phyloP scores from a whole-genome alignment of 345 rosid genomes.

The Gossypium longicalyx region DNA sequence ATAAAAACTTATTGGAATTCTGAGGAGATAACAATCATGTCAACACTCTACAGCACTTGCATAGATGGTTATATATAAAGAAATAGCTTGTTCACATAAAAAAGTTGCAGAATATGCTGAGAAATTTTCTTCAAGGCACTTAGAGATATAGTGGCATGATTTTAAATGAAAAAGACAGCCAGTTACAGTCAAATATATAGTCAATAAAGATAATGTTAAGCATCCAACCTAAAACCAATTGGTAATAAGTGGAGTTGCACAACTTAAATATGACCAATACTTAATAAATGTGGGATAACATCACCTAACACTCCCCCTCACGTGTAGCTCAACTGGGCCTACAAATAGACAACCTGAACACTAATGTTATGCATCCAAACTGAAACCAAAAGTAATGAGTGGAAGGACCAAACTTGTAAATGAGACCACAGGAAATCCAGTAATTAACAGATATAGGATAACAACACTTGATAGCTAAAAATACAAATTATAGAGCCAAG shows the following conservation, averaged over 20 bases:
- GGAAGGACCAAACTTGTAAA: too few relatives aligned
- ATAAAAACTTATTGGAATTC: background rate
- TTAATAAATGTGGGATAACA: too few relatives aligned
- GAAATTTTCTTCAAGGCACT: background rate
- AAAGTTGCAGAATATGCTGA: background rate
- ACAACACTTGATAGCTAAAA: background rate
- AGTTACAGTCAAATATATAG: background rate
- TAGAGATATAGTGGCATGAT: background rate
- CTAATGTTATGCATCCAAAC: too few relatives aligned
- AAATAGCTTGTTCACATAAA: background rate
- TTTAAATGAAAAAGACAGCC: background rate
- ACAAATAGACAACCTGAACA: too few relatives aligned
- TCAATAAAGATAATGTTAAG: background rate
- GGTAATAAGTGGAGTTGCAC: too few relatives aligned
- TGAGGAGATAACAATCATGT: background rate
- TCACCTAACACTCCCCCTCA: too few relatives aligned
- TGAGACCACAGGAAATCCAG: too few relatives aligned
- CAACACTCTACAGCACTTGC: background rate
- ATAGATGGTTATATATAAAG: constrained; percentile 2
- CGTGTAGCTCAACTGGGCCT: too few relatives aligned
- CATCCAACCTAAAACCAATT: too few relatives aligned
- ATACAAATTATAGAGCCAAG: background rate
- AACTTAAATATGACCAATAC: too few relatives aligned
- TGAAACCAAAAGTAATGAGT: too few relatives aligned
- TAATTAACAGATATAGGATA: too few relatives aligned